phyloP scores from a whole-genome alignment of 2,329 filamentous ascomycete species.

The Calycina herbarum region DNA sequence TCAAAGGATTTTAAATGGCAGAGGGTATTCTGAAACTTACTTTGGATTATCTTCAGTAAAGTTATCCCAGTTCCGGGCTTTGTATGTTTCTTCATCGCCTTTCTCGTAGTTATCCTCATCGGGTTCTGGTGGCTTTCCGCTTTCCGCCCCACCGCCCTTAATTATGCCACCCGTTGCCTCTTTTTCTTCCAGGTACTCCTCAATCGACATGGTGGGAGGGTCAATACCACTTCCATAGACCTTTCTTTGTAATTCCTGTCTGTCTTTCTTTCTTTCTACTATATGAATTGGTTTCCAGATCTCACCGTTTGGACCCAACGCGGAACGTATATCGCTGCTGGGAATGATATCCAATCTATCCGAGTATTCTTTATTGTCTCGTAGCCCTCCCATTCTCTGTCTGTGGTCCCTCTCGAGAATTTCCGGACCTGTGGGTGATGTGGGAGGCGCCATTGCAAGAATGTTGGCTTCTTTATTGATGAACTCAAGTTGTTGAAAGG shows the following conservation, averaged over 20 bases:
- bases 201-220: conserved; percentile 94
- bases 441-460: conserved; percentile 68
- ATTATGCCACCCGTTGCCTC: conserved; percentile 84
- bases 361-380: conserved; percentile 55
- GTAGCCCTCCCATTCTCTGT: conserved; percentile 40
- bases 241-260: conserved; percentile 72
- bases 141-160: conserved; percentile 81
- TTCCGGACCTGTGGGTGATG: conserved; percentile 45
- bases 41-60: conserved; percentile 87
- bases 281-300: conserved; percentile 91
- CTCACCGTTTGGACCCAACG: conserved; percentile 77
- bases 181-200: conserved; percentile 92
- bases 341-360: conserved; percentile 70
- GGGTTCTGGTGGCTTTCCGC: conserved; percentile 64
- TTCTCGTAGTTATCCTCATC: conserved; percentile 92
- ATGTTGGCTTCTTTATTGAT: conserved; percentile 83
- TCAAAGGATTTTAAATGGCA: not conserved
- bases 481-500: conserved; percentile 85
- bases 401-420: conserved; percentile 49
- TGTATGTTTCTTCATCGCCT: conserved; percentile 86
- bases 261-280: conserved; percentile 57
- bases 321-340: conserved; percentile 61
- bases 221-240: conserved; percentile 93
- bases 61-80: conserved; percentile 93
- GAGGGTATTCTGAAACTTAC: conserved; percentile 28